Base-by-base conservation (phyloP, 2,329 filamentous ascomycete species). In the Colletotrichum somersetense region DNA sequence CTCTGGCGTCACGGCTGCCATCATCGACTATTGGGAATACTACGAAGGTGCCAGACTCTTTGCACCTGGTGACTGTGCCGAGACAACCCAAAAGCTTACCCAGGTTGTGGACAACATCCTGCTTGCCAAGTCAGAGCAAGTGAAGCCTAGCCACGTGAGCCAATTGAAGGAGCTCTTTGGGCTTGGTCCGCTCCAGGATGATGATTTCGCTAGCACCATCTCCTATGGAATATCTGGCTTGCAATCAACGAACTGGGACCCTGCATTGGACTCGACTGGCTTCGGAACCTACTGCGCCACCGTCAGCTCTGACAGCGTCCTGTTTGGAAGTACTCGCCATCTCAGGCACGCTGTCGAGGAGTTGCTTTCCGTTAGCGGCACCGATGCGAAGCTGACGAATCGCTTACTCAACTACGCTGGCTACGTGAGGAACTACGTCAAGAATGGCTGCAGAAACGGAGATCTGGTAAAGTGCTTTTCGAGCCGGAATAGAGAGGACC, bases 1-100 rank as follows among this genome's bases (percentile, higher is more conserved):
- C 0, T 96, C 93, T 0, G 94, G 92, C 0, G 93, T 96, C 0
- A 93, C 92, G 0, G 88, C 89, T 71, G 93, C 93, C 4, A 92
- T 96, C 67, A 90, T 89, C 75, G 93, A 96, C 76, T 96, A 91
- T 81, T 96, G 93, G 87, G 79, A 88, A 76, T 90, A 89, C 75
- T 85, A 80, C 52, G 86, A 89, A 75, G 87, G 86, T 0, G 84
- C 85, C 0, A 82, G 85, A 1, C 77, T 85, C 16, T 89, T 82
- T 67, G 83, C 83, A 0, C 87, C 88, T 76, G 81, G 85, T 0
- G 87, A 89, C 42, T 96, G 94, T 77, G 87, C 95, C 46, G 81
- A 84, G 1, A 86, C 87, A 1, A 91, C 90, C 0, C 90, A 92
- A 77, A 90, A 84, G 72, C 77, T 89, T 14, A 87, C 85, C 0